Evolutionary conservation across 352 stramenopile genomes (phyloP), one percentile per base, ranked within the genome.

Genomic region (Pythium pectinolyticum): DNA sequence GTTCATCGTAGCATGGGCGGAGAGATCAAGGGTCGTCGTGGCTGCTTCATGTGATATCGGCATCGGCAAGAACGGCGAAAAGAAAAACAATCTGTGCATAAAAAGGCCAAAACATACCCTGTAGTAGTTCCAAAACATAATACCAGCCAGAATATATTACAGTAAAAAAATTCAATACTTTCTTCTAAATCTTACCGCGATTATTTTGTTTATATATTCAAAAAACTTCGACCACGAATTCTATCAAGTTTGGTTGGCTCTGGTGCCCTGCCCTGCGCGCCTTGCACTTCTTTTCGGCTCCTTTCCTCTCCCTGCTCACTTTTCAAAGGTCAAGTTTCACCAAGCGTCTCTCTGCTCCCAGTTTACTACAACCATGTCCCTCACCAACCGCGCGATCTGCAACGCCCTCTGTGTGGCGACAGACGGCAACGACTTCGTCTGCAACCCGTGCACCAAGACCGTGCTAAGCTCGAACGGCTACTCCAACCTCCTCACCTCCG

Each of bases 381-480:
- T 49, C 41, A 12, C 41, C 41, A 49, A 49, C 41, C 41, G 41
- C 22, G n/a, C 10, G 10, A n/a, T 49, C 41, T 49, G 41, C n/a
- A 11, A 9, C 41, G 17, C 20, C 11, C 22, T 49, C 17, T 49
- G 10, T 25, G 9, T 9, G 8, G 41, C 17, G 41, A 25, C n/a
- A 11, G 41, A 20, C 8, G 41, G n/a, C 17, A 40, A 15, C 15
- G 17, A 11, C 17, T 49, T 49, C n/a, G 10, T n/a, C 41, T 49
- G 41, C 41, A 49, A 49, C 41, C 11, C 41, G 41, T 49, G 41
- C 41, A 24, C 17, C 11, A 20, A 25, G 17, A 25, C 17, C 9
- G 8, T 27, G 17, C 41, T 9, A 22, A 49, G 41, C 41, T 49
- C 11, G 10, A 49, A 49, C 41, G 41, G 41, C 17, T 49, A 27